Evolutionary conservation across 495 filamentous ascomycete genomes (phyloP).

Genomic region (Ascobolus immersus): DNA sequence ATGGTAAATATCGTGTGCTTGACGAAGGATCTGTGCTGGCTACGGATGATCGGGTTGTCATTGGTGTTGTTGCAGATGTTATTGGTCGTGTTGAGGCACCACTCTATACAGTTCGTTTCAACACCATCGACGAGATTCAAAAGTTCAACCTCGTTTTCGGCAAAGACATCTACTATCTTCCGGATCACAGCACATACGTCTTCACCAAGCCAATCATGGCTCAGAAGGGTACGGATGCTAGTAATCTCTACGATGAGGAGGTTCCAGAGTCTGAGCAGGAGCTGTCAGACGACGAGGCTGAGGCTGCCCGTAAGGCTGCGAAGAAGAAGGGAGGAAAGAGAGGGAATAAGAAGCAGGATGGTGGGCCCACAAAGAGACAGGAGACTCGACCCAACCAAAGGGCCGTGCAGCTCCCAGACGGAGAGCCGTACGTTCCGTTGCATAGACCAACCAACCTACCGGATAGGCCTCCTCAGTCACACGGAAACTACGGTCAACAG

Average conservation of each 20-base stretch:
- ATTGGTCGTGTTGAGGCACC: conserved; percentile 63
- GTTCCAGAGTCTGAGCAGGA: conserved; percentile 63
- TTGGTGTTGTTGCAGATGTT: conserved; percentile 59
- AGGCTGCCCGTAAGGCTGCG: conserved; percentile 54
- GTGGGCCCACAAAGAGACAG: conserved; percentile 12
- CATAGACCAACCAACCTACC: conserved; percentile 14
- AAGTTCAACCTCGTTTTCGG: conserved; percentile 36
- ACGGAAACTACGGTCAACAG: too few relatives aligned
- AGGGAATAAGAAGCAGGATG: conserved; percentile 17
- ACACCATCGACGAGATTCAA: conserved; percentile 35
- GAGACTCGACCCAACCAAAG: conserved; percentile 15
- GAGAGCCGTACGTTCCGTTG: conserved; percentile 16
- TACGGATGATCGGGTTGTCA: conserved; percentile 41
- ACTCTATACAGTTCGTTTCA: conserved; percentile 51
- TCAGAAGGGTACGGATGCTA: conserved; percentile 69
- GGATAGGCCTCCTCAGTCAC: too few relatives aligned
- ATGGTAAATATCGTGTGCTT: conserved; percentile 59
- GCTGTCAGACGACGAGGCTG: conserved; percentile 88
- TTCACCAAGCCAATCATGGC: conserved; percentile 57
- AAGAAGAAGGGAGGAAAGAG: conserved; percentile 28
- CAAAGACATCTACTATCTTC: conserved; percentile 52
- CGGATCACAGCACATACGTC: conserved; percentile 46
- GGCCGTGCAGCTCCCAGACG: conserved; percentile 11
- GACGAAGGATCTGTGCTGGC: conserved; percentile 65
- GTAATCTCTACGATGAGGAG: conserved; percentile 84